Conservation (phyloP, 192 early-diverging fungal genomes). For the Obelidium mucronatum region DNA sequence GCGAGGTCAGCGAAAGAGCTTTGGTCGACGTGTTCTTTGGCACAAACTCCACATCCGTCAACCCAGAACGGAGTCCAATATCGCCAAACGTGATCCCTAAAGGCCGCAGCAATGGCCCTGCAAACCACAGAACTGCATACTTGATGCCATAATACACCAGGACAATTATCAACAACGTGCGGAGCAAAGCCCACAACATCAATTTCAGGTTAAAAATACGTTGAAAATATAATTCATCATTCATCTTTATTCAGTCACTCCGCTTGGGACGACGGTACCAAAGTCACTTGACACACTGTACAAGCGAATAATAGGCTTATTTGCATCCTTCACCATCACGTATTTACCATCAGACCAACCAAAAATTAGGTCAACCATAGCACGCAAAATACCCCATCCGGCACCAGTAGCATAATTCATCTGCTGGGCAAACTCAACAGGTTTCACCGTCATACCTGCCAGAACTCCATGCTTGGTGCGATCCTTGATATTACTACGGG, state of each 20-base stretch:
- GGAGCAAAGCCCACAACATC: background rate
- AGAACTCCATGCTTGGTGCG: conserved; percentile 81
- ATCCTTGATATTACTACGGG: conserved; percentile 80
- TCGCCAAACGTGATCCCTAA: conserved; percentile 17
- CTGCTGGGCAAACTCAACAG: conserved; percentile 88
- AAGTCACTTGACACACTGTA: conserved; percentile 25
- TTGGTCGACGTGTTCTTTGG: background rate
- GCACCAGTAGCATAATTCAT: conserved; percentile 85
- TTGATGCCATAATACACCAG: conserved; percentile 25
- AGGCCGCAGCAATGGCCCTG: conserved; percentile 10
- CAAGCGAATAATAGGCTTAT: conserved; percentile 62
- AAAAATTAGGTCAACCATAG: conserved; percentile 86
- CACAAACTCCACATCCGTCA: conserved; percentile 4
- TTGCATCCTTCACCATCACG: conserved; percentile 95
- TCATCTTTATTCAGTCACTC: background rate
- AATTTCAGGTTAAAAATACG: too few relatives aligned
- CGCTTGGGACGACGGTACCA: conserved; percentile 7
- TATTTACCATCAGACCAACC: conserved; percentile 90
- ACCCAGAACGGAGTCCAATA: conserved; percentile 1
- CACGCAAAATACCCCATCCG: conserved; percentile 97
- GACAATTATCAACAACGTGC: background rate
- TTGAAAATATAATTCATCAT: background rate
- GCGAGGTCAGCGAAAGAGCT: background rate
- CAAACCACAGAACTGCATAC: background rate
- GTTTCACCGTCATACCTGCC: conserved; percentile 85